phyloP scores from a whole-genome alignment of 2,329 filamentous ascomycete genomes.

The Berkeleyomyces basicola region DNA sequence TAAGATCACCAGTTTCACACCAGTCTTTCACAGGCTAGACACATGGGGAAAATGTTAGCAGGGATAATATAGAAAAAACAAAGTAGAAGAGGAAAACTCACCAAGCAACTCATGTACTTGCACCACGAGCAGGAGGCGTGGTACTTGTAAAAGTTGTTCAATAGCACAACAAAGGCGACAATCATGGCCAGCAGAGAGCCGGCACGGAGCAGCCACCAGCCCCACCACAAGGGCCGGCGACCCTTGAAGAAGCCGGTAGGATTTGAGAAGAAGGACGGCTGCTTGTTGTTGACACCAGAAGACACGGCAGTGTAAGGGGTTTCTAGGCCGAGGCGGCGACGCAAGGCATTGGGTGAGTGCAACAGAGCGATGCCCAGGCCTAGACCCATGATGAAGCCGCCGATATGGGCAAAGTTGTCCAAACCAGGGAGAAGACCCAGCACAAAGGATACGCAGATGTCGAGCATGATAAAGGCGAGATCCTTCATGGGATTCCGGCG shows the following conservation, averaged over 20 bases:
- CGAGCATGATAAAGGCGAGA: slow-evolving; percentile 70
- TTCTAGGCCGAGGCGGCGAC: slow-evolving; percentile 54
- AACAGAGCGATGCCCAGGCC: slow-evolving; percentile 74
- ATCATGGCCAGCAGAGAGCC: slow-evolving; percentile 65
- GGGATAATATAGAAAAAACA: background rate
- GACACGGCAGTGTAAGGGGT: slow-evolving; percentile 56
- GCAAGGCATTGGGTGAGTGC: slow-evolving; percentile 69
- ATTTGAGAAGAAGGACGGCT: slow-evolving; percentile 42
- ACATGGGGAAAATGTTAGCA: slow-evolving; percentile 16
- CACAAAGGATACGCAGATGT: slow-evolving; percentile 79
- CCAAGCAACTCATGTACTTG: slow-evolving; percentile 84
- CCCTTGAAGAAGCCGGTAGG: slow-evolving; percentile 76
- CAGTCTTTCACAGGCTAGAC: slow-evolving; percentile 46
- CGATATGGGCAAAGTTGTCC: slow-evolving; percentile 96
- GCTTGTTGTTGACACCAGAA: slow-evolving; percentile 29
- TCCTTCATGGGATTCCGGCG: slow-evolving; percentile 64
- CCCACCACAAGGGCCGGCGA: slow-evolving; percentile 89
- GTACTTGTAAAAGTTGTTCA: slow-evolving; percentile 82
- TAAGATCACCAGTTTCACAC: slow-evolving; percentile 37
- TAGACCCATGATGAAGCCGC: slow-evolving; percentile 84
- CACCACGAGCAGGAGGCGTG: slow-evolving; percentile 73
- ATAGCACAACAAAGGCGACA: slow-evolving; percentile 67
- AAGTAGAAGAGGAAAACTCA: slow-evolving; percentile 33
- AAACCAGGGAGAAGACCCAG: slow-evolving; percentile 80
- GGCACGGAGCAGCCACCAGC: slow-evolving; percentile 79